phyloP scores from a whole-genome alignment of 768 basidiomycete genomes.

The Psilocybe sp. region DNA sequence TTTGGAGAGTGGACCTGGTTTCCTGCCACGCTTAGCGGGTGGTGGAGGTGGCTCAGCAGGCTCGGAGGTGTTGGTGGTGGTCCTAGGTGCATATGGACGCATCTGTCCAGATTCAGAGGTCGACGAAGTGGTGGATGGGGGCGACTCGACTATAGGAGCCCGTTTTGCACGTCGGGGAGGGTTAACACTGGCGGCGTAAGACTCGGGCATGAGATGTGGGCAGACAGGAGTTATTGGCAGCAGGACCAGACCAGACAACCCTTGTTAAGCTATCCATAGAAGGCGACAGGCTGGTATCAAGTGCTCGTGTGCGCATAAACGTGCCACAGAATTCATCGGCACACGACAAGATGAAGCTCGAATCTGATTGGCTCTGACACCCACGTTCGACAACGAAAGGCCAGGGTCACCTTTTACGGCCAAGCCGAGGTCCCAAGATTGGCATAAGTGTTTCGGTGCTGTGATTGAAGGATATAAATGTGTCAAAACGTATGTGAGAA shows the following conservation, averaged over 20 bases:
- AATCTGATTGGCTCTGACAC: too few relatives aligned
- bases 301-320: background rate
- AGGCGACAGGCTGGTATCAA: background rate
- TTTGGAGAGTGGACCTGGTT: constrained; percentile 70
- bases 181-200: constrained; percentile 34
- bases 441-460: too few relatives aligned
- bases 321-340: too few relatives aligned
- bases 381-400: too few relatives aligned
- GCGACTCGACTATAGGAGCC: constrained; percentile 3
- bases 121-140: constrained; percentile 6
- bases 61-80: constrained; percentile 9
- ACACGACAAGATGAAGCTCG: too few relatives aligned
- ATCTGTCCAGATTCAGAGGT: constrained; percentile 17
- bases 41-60: constrained; percentile 10
- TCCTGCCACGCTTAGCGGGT: constrained; percentile 64
- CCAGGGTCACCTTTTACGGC: too few relatives aligned
- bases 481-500: too few relatives aligned
- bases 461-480: too few relatives aligned
- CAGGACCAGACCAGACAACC: background rate
- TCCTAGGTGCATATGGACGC: constrained; percentile 12
- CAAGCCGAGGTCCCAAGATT: too few relatives aligned
- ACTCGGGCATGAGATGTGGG: constrained; percentile 15
- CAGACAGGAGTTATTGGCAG: background rate
- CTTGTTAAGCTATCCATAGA: background rate
- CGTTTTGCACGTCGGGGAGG: constrained; percentile 39